phyloP scores from a whole-genome alignment of 805 yeast genomes.

The Candida dajiaensis region DNA sequence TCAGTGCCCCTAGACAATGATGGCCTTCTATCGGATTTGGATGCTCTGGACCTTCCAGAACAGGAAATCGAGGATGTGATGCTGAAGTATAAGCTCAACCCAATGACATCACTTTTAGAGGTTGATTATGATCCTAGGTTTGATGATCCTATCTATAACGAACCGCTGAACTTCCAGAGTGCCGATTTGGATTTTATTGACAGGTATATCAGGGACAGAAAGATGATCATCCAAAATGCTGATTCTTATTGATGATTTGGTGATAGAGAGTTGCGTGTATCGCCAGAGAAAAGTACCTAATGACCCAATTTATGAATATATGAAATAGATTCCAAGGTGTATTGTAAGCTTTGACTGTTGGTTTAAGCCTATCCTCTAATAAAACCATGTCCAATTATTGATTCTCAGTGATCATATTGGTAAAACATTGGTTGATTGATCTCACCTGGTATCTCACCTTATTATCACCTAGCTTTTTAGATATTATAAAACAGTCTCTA shows the following conservation, averaged over 20 bases:
- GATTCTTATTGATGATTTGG: not conserved
- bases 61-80: not conserved
- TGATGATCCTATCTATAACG: conserved; percentile 17
- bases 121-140: conserved; percentile 22
- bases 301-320: too few species aligned
- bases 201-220: conserved; percentile 16
- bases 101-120: conserved; percentile 10
- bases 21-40: not conserved
- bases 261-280: too few species aligned
- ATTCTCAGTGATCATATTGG: too few species aligned
- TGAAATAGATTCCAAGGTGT: too few species aligned
- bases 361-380: too few species aligned
- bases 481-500: too few species aligned
- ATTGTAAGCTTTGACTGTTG: too few species aligned
- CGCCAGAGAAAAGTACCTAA: too few species aligned
- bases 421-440: too few species aligned
- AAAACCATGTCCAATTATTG: too few species aligned
- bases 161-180: conserved; percentile 8
- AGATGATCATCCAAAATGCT: conserved; percentile 9
- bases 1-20: not conserved
- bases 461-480: too few species aligned
- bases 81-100: not conserved
- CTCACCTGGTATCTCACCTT: too few species aligned
- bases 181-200: conserved; percentile 13
- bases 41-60: not conserved